Conservation (phyloP, 2,329 filamentous ascomycete genomes). For the Akanthomyces uredinophilus region DNA sequence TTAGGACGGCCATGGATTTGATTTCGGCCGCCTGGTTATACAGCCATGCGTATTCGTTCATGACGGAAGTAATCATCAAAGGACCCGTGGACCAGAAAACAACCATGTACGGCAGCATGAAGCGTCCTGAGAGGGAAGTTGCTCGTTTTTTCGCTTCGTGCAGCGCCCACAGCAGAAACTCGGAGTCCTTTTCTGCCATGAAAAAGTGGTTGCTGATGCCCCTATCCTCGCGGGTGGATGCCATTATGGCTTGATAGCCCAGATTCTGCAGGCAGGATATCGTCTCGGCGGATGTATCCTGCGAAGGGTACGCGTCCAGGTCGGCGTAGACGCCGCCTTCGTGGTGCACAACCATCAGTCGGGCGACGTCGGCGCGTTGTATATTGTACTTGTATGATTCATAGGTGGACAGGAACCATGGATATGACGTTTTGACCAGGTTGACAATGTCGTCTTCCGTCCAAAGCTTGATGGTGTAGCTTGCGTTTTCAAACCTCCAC, state of each 20-base stretch:
- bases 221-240: slow-evolving; percentile 13
- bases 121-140: slow-evolving; percentile 10
- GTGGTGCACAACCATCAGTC: slow-evolving; percentile 21
- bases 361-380: slow-evolving; percentile 22
- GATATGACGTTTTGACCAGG: slow-evolving; percentile 18
- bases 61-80: slow-evolving; percentile 21
- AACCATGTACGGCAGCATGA: slow-evolving; percentile 21
- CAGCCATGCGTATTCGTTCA: slow-evolving; percentile 18
- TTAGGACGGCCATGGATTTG: slow-evolving; percentile 16
- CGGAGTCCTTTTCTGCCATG: slow-evolving; percentile 19
- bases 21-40: slow-evolving; percentile 3
- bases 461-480: slow-evolving; percentile 23
- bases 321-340: slow-evolving; percentile 23
- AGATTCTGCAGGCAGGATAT: slow-evolving; percentile 18
- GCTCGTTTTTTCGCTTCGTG: slow-evolving; percentile 21
- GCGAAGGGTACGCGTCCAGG: slow-evolving; percentile 20
- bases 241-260: slow-evolving; percentile 18
- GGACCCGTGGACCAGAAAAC: slow-evolving; percentile 25
- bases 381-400: slow-evolving; percentile 20
- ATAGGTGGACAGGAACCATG: slow-evolving; percentile 22
- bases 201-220: slow-evolving; percentile 24
- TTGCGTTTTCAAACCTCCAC: slow-evolving; percentile 13
- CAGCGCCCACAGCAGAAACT: slow-evolving; percentile 20
- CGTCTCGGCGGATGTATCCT: background rate
- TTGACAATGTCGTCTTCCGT: slow-evolving; percentile 20